phyloP scores from a whole-genome alignment of 768 basidiomycete genomes.

The Tremella fuciformis region DNA sequence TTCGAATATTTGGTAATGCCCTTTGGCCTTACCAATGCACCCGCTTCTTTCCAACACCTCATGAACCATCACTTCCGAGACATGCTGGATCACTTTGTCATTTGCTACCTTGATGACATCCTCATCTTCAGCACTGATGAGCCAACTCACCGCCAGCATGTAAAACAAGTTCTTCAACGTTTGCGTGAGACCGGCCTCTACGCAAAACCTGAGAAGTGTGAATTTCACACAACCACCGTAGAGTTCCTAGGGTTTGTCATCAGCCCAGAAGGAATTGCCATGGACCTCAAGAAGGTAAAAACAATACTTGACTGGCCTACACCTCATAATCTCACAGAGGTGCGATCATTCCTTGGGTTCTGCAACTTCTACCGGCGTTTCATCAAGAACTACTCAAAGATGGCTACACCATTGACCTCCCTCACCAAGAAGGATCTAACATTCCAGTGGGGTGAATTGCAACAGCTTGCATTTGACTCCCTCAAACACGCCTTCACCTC shows the following conservation, averaged over 20 bases:
- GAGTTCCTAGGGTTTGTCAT: slow-evolving; percentile 37
- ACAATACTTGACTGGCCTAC: slow-evolving; percentile 22
- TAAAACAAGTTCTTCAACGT: slow-evolving; percentile 15
- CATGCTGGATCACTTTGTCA: too few relatives aligned
- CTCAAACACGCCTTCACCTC: slow-evolving; percentile 22
- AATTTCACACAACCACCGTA: slow-evolving; percentile 21
- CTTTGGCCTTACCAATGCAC: too few relatives aligned
- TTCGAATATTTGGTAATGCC: too few relatives aligned
- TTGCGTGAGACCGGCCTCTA: slow-evolving; percentile 20
- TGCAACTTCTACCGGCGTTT: slow-evolving; percentile 35
- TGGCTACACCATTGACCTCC: slow-evolving; percentile 17
- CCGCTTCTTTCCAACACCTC: too few relatives aligned
- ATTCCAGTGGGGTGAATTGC: background rate
- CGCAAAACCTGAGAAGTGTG: slow-evolving; percentile 27
- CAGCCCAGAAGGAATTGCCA: slow-evolving; percentile 11
- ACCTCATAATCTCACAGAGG: slow-evolving; percentile 17
- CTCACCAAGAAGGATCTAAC: slow-evolving; percentile 17
- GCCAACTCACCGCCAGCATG: slow-evolving; percentile 21
- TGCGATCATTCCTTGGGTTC: slow-evolving; percentile 32
- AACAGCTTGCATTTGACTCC: slow-evolving; percentile 14
- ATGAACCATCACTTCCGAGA: too few relatives aligned
- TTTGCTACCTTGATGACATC: too few relatives aligned
- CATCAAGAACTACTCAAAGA: slow-evolving; percentile 27
- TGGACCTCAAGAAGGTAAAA: slow-evolving; percentile 2
- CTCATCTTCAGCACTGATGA: too few relatives aligned